phyloP scores from a whole-genome alignment of 345 rosid genomes.

The Eucalyptus erythrocorys region DNA sequence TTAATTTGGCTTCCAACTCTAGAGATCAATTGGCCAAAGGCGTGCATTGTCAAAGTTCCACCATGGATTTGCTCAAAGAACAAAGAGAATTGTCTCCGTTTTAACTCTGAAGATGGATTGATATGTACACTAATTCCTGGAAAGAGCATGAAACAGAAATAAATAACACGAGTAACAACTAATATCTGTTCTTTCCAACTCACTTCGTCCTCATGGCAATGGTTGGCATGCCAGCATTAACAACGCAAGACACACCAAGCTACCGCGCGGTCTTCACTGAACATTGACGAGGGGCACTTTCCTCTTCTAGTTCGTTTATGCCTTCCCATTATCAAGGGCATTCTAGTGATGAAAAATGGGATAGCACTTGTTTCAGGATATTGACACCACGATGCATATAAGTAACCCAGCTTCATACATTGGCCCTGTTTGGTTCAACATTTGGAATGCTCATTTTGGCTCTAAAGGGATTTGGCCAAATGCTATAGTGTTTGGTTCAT shows the following conservation, averaged over 20 bases:
- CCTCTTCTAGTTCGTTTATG: background rate
- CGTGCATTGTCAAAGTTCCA: background rate
- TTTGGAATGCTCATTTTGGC: no score
- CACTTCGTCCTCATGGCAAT: background rate
- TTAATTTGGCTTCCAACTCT: background rate
- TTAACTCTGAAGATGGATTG: background rate
- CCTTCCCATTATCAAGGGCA: background rate
- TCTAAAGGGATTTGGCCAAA: no score
- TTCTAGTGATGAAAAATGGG: background rate
- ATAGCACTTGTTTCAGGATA: background rate
- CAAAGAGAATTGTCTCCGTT: background rate
- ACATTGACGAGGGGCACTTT: background rate
- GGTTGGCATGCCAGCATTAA: background rate
- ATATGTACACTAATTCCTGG: background rate
- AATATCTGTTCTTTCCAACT: background rate
- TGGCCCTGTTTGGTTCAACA: no score
- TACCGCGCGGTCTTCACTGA: background rate
- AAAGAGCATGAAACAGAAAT: background rate
- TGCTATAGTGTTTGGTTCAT: no score
- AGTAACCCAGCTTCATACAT: background rate
- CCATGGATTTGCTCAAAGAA: background rate
- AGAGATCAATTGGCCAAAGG: background rate
- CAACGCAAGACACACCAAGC: background rate
- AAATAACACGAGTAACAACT: background rate
- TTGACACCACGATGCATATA: background rate